Evolutionary conservation across 2,329 filamentous ascomycete genomes (phyloP).

Genomic region (Gliomastix tumulicola): DNA sequence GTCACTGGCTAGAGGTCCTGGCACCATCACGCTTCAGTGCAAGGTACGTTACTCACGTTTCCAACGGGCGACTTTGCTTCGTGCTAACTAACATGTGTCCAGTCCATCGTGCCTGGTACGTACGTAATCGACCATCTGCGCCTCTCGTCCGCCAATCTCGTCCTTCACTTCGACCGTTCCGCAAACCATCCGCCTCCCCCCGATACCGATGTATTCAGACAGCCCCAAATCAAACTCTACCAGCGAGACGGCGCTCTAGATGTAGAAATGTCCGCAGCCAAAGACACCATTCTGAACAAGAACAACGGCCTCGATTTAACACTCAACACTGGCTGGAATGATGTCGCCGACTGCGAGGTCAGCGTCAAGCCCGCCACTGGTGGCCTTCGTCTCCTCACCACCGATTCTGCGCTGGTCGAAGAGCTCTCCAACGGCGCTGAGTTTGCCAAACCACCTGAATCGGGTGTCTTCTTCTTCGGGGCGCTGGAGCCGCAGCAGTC

Average conservation of each 20-base stretch:
- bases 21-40: slow-evolving; percentile 24
- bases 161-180: slow-evolving; percentile 59
- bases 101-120: slow-evolving; percentile 62
- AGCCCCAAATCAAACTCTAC: slow-evolving; percentile 64
- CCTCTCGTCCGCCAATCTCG: slow-evolving; percentile 55
- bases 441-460: slow-evolving; percentile 42
- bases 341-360: slow-evolving; percentile 51
- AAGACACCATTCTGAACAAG: slow-evolving; percentile 70
- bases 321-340: slow-evolving; percentile 68
- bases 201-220: slow-evolving; percentile 44
- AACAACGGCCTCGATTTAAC: slow-evolving; percentile 71
- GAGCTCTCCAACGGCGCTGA: slow-evolving; percentile 20
- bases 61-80: background rate
- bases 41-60: slow-evolving; percentile 18
- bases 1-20: slow-evolving; percentile 40
- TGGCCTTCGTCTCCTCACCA: slow-evolving; percentile 55
- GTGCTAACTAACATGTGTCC: slow-evolving; percentile 15
- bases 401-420: slow-evolving; percentile 45
- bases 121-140: slow-evolving; percentile 71
- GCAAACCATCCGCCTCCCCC: slow-evolving; percentile 37
- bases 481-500: slow-evolving; percentile 34
- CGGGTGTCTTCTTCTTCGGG: slow-evolving; percentile 44
- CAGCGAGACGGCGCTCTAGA: slow-evolving; percentile 64
- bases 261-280: slow-evolving; percentile 58
- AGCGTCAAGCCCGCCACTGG: slow-evolving; percentile 59